phyloP scores from a whole-genome alignment of 192 early-diverging fungal genomes.

The Pilaira anomala region DNA sequence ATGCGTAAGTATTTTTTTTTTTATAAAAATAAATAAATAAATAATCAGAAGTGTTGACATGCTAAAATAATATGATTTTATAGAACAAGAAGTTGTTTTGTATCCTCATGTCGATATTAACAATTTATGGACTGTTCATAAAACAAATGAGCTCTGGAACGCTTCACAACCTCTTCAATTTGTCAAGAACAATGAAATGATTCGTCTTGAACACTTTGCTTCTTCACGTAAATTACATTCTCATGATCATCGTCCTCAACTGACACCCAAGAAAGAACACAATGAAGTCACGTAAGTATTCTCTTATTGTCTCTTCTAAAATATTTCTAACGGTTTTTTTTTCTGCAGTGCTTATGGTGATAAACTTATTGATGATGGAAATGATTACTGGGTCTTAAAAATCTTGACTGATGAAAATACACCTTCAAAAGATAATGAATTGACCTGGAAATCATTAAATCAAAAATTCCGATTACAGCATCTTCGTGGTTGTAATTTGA shows the following conservation, averaged over 20 bases:
- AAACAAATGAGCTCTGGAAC: conserved; percentile 10
- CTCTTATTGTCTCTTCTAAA: not conserved
- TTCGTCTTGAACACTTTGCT: conserved; percentile 68
- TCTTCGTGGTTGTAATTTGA: conserved; percentile 72
- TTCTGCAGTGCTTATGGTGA: conserved; percentile 60
- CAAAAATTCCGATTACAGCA: conserved; percentile 79
- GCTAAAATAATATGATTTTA: not conserved
- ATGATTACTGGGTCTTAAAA: conserved; percentile 83
- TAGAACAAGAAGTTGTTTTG: conserved; percentile 73
- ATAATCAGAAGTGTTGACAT: not conserved
- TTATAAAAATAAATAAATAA: too few relatives aligned
- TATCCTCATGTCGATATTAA: conserved; percentile 86
- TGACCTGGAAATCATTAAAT: conserved; percentile 54
- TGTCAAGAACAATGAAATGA: conserved; percentile 66
- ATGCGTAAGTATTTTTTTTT: conserved; percentile 51
- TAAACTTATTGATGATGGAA: conserved; percentile 70
- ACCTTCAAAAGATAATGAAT: conserved; percentile 43
- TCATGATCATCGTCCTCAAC: conserved; percentile 65
- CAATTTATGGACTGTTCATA: conserved; percentile 70
- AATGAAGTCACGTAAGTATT: conserved; percentile 59
- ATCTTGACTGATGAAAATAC: conserved; percentile 48
- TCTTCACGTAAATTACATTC: conserved; percentile 65
- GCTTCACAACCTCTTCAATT: conserved; percentile 41
- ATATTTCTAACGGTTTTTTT: too few relatives aligned
- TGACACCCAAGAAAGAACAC: conserved; percentile 61